A percentile compares a stretch with the other conserved stretches of the same genome.
These are phyloP conservation scores for Colletotrichum chlorophyti DNA, from an alignment of 2,329 filamentous ascomycete genomes.

Conservation along the genomic window DNA sequence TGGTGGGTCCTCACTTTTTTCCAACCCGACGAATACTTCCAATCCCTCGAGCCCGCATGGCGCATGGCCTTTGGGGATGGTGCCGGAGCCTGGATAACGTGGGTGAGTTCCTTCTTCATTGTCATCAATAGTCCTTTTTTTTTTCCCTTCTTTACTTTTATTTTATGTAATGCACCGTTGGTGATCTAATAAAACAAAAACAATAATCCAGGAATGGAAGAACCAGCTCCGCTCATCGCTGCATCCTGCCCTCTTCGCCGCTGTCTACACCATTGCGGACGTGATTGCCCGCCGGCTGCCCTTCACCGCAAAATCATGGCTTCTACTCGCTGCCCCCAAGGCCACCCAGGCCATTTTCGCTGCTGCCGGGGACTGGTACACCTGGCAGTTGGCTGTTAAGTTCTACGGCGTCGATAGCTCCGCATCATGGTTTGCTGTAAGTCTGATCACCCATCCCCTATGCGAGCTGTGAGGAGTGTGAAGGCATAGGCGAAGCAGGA, in stretches of 20 bases:
- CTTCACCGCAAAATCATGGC: constrained; percentile 62
- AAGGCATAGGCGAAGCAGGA: not conserved
- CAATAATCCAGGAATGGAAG: constrained; percentile 81
- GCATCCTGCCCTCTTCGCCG: constrained; percentile 87
- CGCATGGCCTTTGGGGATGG: constrained; percentile 78
- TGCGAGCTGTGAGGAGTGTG: not conserved
- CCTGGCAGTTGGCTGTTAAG: constrained; percentile 79
- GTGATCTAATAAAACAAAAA: not conserved
- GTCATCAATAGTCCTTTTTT: not conserved
- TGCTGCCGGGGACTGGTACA: constrained; percentile 82
- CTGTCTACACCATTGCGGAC: constrained; percentile 71
- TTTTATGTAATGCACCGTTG: too few species aligned
- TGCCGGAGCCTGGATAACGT: constrained; percentile 91
- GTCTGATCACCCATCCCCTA: constrained; percentile 37
- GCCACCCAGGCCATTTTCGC: constrained; percentile 79
- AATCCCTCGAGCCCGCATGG: constrained; percentile 95
- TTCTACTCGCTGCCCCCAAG: constrained; percentile 77
- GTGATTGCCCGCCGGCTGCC: constrained; percentile 60
- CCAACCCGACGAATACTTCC: constrained; percentile 97
- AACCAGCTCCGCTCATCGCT: constrained; percentile 86
- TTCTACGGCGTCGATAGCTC: constrained; percentile 73
- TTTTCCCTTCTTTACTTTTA: not conserved
- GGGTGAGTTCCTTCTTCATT: constrained; percentile 66
- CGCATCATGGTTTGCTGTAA: constrained; percentile 74
- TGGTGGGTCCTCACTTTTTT: constrained; percentile 87